Conservation (phyloP, 805 yeast species). For the Kuraishia hungarica region DNA sequence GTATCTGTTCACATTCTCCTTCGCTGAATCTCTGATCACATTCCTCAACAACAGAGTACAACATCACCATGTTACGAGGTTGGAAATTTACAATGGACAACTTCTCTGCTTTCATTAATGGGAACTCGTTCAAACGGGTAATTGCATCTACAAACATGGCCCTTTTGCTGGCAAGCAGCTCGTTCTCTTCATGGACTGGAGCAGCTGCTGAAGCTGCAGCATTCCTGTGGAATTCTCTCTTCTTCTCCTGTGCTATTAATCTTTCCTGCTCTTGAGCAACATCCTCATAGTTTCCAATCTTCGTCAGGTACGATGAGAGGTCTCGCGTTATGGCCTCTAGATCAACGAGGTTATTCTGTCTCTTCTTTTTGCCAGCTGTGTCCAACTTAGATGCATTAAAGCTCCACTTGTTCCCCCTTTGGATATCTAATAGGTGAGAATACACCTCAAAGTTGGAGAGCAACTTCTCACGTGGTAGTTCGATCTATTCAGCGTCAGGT, state of each 20-base stretch:
- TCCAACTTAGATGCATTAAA: constrained; percentile 17
- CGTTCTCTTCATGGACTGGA: constrained; percentile 15
- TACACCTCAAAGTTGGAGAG: constrained; percentile 61
- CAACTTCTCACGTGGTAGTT: constrained; percentile 44
- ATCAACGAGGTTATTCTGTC: constrained; percentile 28
- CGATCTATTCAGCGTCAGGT: constrained; percentile 23
- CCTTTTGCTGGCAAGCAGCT: not conserved
- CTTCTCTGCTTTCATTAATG: constrained; percentile 73
- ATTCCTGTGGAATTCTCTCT: constrained; percentile 20
- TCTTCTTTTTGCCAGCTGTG: constrained; percentile 17
- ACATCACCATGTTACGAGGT: constrained; percentile 72
- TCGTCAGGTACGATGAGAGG: constrained; percentile 30
- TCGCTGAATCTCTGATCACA: constrained; percentile 82
- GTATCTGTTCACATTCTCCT: constrained; percentile 48
- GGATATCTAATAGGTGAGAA: constrained; percentile 41
- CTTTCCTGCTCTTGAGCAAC: not conserved
- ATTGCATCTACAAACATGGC: constrained; percentile 21
- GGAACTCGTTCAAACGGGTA: constrained; percentile 36
- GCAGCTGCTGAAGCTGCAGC: constrained; percentile 22
- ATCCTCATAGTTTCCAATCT: constrained; percentile 12
- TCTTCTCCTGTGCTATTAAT: constrained; percentile 24
- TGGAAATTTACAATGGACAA: constrained; percentile 75
- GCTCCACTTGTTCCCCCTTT: constrained; percentile 37
- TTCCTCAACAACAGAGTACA: constrained; percentile 81
- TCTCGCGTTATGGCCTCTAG: constrained; percentile 44